Conservation (phyloP, 108 stramenopile species). For the Craspedostauros australis region DNA sequence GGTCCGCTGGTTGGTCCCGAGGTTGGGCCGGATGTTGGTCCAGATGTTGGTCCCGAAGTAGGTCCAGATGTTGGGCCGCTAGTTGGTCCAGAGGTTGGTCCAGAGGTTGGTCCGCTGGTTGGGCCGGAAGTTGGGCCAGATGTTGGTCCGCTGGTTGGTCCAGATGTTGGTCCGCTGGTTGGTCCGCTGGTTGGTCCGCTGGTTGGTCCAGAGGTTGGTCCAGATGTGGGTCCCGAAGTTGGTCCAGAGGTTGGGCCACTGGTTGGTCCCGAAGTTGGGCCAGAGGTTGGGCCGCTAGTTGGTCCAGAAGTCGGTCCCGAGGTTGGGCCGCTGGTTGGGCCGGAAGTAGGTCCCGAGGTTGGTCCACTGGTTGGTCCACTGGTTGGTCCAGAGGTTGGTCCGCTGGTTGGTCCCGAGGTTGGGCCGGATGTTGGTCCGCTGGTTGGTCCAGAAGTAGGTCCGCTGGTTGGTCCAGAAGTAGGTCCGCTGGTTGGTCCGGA, state of each 20-base stretch:
- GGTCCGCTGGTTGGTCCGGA: neutral
- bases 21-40: too few species aligned
- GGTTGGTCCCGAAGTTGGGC: neutral
- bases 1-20: too few species aligned
- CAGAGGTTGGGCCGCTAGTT: slow-evolving; percentile 3
- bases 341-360: slow-evolving; percentile 3
- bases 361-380: slow-evolving; percentile 2
- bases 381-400: slow-evolving; percentile 1
- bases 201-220: neutral
- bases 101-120: too few species aligned
- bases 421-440: slow-evolving; percentile 1
- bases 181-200: too few species aligned
- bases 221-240: too few species aligned
- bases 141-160: too few species aligned
- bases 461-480: neutral
- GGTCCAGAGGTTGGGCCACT: slow-evolving; percentile 1
- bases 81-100: too few species aligned
- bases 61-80: too few species aligned
- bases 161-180: too few species aligned
- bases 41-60: too few species aligned
- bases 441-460: slow-evolving; percentile 2
- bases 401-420: neutral
- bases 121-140: too few species aligned
- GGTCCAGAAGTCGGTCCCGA: neutral
- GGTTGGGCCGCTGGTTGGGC: neutral